phyloP scores from a whole-genome alignment of 1,284 basidiomycete species.

The Spongiforma sp. region DNA sequence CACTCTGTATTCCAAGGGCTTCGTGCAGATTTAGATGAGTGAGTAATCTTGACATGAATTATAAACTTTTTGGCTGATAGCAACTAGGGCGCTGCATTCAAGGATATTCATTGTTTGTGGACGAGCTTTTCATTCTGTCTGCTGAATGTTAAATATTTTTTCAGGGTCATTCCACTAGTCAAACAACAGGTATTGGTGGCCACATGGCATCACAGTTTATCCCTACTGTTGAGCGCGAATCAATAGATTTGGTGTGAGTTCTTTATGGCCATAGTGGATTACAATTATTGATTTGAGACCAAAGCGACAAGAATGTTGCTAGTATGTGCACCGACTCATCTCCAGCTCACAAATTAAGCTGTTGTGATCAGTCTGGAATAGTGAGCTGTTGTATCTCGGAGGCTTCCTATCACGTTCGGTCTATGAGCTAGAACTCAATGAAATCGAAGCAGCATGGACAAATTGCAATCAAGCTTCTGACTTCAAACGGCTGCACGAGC shows the following conservation, averaged over 20 bases:
- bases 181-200: constrained; percentile 89
- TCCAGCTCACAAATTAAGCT: not conserved
- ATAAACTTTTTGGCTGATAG: not conserved
- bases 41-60: constrained; percentile 21
- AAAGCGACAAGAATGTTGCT: constrained; percentile 73
- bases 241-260: constrained; percentile 83
- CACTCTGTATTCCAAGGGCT: constrained; percentile 79
- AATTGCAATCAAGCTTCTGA: constrained; percentile 5
- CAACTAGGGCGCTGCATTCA: not conserved
- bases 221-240: constrained; percentile 95
- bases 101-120: not conserved
- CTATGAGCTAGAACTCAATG: constrained; percentile 85
- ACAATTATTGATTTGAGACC: not conserved
- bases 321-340: constrained; percentile 43
- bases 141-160: not conserved
- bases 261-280: fast-evolving
- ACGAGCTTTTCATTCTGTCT: not conserved
- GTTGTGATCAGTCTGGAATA: constrained; percentile 75
- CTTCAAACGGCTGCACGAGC: constrained; percentile 47
- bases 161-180: not conserved
- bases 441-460: constrained; percentile 56
- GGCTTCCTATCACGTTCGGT: constrained; percentile 81
- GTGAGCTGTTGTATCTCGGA: constrained; percentile 82
- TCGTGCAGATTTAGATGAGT: constrained; percentile 83
- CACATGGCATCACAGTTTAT: constrained; percentile 93